Evolutionary conservation across 306 rosid species (phyloP), one percentile per base, ranked within the genome.

Genomic region (Dryas drummondii): DNA sequence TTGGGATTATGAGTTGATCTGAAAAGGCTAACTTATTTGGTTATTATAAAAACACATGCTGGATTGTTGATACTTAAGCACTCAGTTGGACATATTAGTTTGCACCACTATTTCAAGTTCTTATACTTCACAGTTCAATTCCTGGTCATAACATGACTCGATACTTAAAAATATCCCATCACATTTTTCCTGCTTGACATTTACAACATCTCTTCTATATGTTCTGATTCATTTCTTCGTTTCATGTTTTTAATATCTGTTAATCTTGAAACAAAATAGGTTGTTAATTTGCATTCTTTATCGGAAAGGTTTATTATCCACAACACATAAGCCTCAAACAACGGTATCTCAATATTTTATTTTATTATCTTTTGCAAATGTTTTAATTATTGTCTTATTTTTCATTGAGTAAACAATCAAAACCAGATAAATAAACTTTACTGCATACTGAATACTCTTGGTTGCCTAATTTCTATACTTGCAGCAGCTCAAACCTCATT

Each of bases 291-390:
- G 78, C 97, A 89, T 83, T 90, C 92, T 55, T 86, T 92, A 72
- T 97, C 98, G 3, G 92, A 85, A 78, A 91, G 80, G 70, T 94
- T 92, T 72, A 83, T 69, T 94, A 92, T 70, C 99, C 99, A 5
- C 84, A 84, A 71, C 90, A 89, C 69, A 79, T 89, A 55, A 91
- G 90, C 76, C 98, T 92, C 78, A 80, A 86, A 80, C 99, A 94
- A 81, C 87, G 93, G 99, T 94, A 85, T 37, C 84, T 0, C 26
- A 41, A 61, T 54, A 59, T 61, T 76, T 66, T 37, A 44, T 52
- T 16, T 22, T 46, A 44, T 51, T 7, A 19, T 19, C 22, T 19
- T 19, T 19, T 19, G 22, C 22, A 19, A 19, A 19, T 19, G 22
- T 19, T 19, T 19, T 19, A 19, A 19, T 19, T 19, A 19, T 19